phyloP scores from a whole-genome alignment of 164 flowering plant genomes.

The Liquidambar formosana region DNA sequence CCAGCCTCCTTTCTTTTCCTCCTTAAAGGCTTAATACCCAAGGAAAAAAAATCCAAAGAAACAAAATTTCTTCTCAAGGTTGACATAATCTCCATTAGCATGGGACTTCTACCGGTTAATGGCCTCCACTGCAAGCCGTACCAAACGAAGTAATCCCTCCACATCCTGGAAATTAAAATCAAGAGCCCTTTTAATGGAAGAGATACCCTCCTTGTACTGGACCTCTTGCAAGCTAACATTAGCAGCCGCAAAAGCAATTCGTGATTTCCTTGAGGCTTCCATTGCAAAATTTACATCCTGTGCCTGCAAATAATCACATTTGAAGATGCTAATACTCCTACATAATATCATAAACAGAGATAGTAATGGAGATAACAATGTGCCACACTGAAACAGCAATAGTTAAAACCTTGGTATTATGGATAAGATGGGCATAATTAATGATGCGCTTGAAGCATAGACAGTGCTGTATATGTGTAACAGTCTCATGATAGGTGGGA shows the following conservation, averaged over 20 bases:
- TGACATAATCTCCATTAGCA: slow-evolving; percentile 18
- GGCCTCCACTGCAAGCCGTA: slow-evolving; percentile 70
- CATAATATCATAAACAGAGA: not conserved
- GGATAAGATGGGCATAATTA: not conserved
- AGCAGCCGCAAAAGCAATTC: slow-evolving; percentile 63
- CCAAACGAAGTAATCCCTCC: slow-evolving; percentile 61
- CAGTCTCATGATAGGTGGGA: slow-evolving; percentile 1
- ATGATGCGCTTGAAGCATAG: not conserved
- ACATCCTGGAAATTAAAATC: slow-evolving; percentile 86
- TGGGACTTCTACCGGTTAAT: slow-evolving; percentile 42
- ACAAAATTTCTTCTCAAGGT: slow-evolving; percentile 16
- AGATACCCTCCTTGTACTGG: slow-evolving; percentile 44
- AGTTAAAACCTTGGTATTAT: not conserved
- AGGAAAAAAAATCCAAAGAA: slow-evolving; percentile 28
- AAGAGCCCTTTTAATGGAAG: slow-evolving; percentile 65
- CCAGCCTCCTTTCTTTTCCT: slow-evolving; percentile 2
- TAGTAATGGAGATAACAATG: not conserved
- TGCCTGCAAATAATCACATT: slow-evolving; percentile 47
- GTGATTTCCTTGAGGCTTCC: slow-evolving; percentile 86
- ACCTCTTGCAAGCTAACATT: slow-evolving; percentile 37
- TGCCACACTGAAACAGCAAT: not conserved
- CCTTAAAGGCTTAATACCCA: slow-evolving; percentile 10
- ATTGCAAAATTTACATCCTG: slow-evolving; percentile 77
- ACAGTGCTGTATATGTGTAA: not conserved
- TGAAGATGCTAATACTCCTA: not conserved